phyloP scores from a whole-genome alignment of 495 filamentous ascomycete genomes.

The Staphylotrichum tortipilum region DNA sequence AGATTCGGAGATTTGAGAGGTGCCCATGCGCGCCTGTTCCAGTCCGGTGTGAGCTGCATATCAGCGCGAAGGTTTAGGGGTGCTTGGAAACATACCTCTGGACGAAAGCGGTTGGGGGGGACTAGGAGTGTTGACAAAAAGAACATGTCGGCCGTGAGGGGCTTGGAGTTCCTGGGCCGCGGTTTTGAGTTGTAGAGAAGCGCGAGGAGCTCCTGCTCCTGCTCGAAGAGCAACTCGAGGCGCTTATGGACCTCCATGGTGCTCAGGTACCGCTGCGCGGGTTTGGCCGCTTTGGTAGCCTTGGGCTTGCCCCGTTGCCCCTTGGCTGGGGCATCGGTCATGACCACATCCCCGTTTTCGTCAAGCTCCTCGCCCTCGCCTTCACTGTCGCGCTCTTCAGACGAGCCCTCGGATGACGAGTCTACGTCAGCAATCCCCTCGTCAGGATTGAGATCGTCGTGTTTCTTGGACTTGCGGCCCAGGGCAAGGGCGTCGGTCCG shows the following conservation, averaged over 20 bases:
- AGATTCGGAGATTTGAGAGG: conserved; percentile 70
- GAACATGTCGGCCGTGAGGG: conserved; percentile 75
- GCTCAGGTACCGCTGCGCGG: conserved; percentile 58
- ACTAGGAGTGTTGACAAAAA: conserved; percentile 80
- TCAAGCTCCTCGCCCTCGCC: conserved; percentile 45
- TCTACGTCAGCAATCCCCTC: conserved; percentile 66
- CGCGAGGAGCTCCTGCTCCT: conserved; percentile 69
- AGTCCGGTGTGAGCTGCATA: neutral
- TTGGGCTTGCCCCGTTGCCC: conserved; percentile 24
- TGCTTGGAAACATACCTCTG: conserved; percentile 38
- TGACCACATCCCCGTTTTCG: conserved; percentile 45
- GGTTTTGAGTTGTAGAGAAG: conserved; percentile 75
- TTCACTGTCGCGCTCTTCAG: conserved; percentile 37
- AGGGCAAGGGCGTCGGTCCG: conserved; percentile 51
- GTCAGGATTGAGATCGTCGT: conserved; percentile 33
- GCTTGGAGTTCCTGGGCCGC: conserved; percentile 35
- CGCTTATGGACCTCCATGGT: conserved; percentile 67
- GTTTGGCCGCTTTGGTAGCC: conserved; percentile 15
- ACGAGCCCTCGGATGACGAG: conserved; percentile 38
- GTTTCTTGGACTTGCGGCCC: conserved; percentile 27
- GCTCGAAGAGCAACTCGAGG: conserved; percentile 71
- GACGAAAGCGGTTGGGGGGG: conserved; percentile 87
- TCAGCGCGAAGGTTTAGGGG: too few relatives aligned
- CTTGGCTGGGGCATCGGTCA: conserved; percentile 33
- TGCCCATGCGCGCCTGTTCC: conserved; percentile 55